Percentiles rank a stretch among this genome's conserved stretches.
phyloP scores from a whole-genome alignment of 2,329 filamentous ascomycete genomes.

The Camptophora hylomeconis region DNA sequence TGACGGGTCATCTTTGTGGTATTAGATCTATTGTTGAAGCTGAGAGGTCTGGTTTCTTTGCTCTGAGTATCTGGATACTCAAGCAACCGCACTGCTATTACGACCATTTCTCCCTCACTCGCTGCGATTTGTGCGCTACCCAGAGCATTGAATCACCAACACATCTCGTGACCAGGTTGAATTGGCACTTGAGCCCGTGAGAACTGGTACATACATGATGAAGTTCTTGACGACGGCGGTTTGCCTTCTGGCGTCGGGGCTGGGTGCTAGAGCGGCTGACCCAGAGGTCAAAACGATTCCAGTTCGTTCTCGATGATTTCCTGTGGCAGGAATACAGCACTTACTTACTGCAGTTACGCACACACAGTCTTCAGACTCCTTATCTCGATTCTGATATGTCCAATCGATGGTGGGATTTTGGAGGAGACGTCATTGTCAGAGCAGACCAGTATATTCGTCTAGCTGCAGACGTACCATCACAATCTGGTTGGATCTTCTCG shows the following conservation, averaged over 20 bases:
- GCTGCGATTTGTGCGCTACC: no score
- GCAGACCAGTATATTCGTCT: constrained; percentile 77
- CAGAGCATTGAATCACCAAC: no score
- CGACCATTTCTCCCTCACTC: no score
- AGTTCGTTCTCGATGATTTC: constrained; percentile 32
- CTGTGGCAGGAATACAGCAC: constrained; percentile 10
- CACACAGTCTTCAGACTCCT: constrained; percentile 72
- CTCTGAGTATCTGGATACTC: no score
- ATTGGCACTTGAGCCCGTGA: no score
- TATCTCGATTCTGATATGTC: constrained; percentile 98
- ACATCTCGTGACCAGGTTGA: no score
- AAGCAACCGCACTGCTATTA: no score
- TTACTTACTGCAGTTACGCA: constrained; percentile 52
- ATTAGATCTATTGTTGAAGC: no score
- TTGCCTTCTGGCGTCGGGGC: constrained; percentile 23
- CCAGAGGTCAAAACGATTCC: constrained; percentile 51
- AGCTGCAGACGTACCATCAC: constrained; percentile 78
- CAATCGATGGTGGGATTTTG: constrained; percentile 98
- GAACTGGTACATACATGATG: no score
- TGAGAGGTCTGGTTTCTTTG: no score
- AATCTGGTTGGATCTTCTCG: constrained; percentile 87
- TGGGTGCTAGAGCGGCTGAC: constrained; percentile 25
- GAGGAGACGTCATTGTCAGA: constrained; percentile 78
- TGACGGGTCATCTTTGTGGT: no score
- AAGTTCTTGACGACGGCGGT: no score